Base-by-base conservation (phyloP, 768 basidiomycete genomes). In the Auriscalpium orientale region DNA sequence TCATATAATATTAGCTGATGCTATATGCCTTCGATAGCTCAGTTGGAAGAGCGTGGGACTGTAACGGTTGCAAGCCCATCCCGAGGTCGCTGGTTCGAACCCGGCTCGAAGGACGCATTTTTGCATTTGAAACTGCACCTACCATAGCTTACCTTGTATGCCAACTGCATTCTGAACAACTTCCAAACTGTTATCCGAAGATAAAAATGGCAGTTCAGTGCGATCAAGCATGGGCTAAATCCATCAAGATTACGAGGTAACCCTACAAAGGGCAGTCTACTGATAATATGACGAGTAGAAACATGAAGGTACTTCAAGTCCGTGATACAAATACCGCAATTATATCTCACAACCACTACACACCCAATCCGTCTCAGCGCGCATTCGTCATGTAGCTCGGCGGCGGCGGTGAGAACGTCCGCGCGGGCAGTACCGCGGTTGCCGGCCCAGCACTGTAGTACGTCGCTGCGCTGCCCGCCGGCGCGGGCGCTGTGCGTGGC, bases 41-140 rank as follows among this genome's bases (percentile, higher is more conserved):
- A 53, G 52, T 22, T 53, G 52, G 52, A 53, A 53, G 52, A 53
- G 52, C 52, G 52, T 53, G 52, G 40, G 52, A 53, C 52, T 53
- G 52, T 53, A 53, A 53, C 18, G 52, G 52, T 8, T 44, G 20
- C 4, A n/a, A 16, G 8, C 4, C 7, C 40, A 53, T 53, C 52
- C 40, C 52, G 36, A 53, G 52, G 52, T 53, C 52, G 33, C 52
- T 53, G 52, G 52, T 53, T 53, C 52, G 52, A 53, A 28, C 52
- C 52, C 52, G 52, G 52, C 33, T 53, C 52, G 52, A 53, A 53
- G 52, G 52, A 53, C 16, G 6, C 12, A 1, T 37, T 48, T 48
- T 48, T 20, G 46, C 21, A 12, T 48, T 48, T 28, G 28, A 28
- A 28, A 28, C n/a, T n/a, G n/a, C n/a, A n/a, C n/a, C n/a, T n/a